Conservation (phyloP, 2,329 filamentous ascomycete genomes). For the Colletotrichum acutatum region DNA sequence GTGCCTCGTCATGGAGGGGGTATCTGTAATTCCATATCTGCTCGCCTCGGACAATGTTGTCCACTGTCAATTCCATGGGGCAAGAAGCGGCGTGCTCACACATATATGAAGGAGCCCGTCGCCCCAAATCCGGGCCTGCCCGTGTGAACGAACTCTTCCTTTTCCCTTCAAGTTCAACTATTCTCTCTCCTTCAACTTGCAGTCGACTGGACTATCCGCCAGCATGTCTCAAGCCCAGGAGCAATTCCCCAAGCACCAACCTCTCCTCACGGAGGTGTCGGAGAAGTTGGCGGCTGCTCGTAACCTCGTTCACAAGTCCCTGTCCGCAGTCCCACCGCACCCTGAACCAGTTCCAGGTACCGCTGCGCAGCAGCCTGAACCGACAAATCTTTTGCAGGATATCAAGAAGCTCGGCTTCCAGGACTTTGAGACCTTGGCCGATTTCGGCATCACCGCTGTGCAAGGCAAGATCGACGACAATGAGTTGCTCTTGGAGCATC, state of each 20-base stretch:
- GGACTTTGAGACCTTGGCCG: slow-evolving; percentile 35
- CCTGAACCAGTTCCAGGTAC: slow-evolving; percentile 5
- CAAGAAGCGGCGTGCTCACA: neutral
- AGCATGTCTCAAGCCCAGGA: slow-evolving; percentile 24
- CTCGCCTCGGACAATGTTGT: neutral
- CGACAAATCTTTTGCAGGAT: slow-evolving; percentile 32
- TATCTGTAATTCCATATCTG: neutral
- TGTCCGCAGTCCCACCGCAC: slow-evolving; percentile 14
- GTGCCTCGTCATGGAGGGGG: slow-evolving; percentile 7
- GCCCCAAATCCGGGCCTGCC: neutral
- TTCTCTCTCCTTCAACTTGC: neutral
- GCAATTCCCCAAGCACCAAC: slow-evolving; percentile 28
- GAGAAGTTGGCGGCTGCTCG: slow-evolving; percentile 29
- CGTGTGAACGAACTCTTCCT: neutral
- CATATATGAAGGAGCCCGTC: slow-evolving; percentile 18
- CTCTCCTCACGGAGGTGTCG: slow-evolving; percentile 3
- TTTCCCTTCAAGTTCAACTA: neutral
- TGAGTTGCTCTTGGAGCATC: slow-evolving; percentile 33
- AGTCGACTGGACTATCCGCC: neutral
- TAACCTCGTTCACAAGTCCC: slow-evolving; percentile 20
- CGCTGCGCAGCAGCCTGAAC: slow-evolving; percentile 8
- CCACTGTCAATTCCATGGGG: neutral
- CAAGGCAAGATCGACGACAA: slow-evolving; percentile 34
- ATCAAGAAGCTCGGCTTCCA: slow-evolving; percentile 36
- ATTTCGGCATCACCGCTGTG: slow-evolving; percentile 33